Percentiles rank a stretch among this genome's conserved stretches.
phyloP scores from a whole-genome alignment of 164 flowering plant species.

The Nymphaea colorata region DNA sequence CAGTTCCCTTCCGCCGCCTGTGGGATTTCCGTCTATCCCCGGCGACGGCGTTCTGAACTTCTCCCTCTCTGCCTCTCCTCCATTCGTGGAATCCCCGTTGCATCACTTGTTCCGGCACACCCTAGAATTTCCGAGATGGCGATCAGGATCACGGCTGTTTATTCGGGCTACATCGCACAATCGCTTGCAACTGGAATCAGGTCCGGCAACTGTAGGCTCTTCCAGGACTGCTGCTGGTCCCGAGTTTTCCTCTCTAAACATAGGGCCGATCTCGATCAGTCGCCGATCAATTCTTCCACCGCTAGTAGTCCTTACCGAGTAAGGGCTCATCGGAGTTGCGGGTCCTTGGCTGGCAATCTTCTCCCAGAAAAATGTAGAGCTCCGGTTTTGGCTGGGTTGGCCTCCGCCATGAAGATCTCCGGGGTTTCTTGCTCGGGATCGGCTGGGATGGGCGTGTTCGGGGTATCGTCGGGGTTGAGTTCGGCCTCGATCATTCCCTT shows the following conservation, averaged over 20 bases:
- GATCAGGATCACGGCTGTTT: conserved; percentile 43
- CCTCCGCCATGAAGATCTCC: neutral
- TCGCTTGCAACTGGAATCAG: conserved; percentile 31
- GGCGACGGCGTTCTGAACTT: too few species aligned
- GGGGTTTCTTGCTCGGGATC: neutral
- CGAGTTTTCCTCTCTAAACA: neutral
- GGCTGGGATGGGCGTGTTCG: conserved; percentile 13
- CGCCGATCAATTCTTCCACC: neutral
- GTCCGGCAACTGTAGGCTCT: neutral
- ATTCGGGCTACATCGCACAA: conserved; percentile 54
- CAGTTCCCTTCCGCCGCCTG: too few species aligned
- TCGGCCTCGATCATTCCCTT: conserved; percentile 41
- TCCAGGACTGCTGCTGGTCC: neutral
- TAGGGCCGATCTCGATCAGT: neutral
- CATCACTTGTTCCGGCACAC: neutral
- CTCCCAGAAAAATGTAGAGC: neutral
- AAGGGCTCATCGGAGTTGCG: neutral
- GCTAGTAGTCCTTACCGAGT: neutral
- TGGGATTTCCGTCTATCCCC: too few species aligned
- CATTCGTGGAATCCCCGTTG: neutral
- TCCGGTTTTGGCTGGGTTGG: neutral
- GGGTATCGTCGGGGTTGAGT: conserved; percentile 30
- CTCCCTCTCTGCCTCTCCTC: too few species aligned
- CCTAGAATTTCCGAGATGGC: conserved; percentile 33
- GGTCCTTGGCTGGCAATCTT: neutral